These are phyloP conservation scores for Plantago ovata DNA, from an alignment of 257 asterid genomes.

Conservation along the genomic window DNA sequence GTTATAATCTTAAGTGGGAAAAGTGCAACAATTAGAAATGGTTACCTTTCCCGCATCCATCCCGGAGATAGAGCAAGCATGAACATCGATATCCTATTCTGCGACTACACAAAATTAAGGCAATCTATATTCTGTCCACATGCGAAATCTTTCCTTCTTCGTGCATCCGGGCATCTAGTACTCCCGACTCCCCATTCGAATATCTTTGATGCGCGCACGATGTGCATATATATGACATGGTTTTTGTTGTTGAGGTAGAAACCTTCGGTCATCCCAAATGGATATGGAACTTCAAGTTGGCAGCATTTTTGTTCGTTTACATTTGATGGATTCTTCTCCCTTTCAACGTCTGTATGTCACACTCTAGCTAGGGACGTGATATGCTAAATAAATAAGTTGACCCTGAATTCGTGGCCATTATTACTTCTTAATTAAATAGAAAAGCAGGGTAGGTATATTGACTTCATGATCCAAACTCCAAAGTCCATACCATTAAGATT, in stretches of 20 bases:
- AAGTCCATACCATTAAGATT: too few species aligned
- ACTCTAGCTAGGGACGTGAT: too few species aligned
- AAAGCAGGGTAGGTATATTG: too few species aligned
- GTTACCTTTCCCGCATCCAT: conserved; percentile 38
- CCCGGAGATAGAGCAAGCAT: conserved; percentile 18
- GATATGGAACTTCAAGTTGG: conserved; percentile 19
- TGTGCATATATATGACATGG: conserved; percentile 16
- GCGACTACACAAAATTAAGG: not conserved
- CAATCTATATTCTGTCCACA: conserved; percentile 20
- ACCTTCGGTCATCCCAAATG: conserved; percentile 27
- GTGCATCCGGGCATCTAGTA: conserved; percentile 14
- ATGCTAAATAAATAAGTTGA: too few species aligned
- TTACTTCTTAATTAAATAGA: too few species aligned
- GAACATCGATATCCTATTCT: conserved; percentile 21
- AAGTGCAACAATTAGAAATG: too few species aligned
- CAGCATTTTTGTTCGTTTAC: too few species aligned
- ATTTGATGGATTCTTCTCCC: too few species aligned
- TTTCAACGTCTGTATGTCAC: too few species aligned
- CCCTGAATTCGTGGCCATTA: too few species aligned
- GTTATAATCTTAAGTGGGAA: too few species aligned
- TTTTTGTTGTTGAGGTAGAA: conserved; percentile 23
- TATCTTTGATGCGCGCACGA: conserved; percentile 14
- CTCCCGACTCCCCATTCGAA: conserved; percentile 26
- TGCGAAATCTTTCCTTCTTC: not conserved
- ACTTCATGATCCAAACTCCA: too few species aligned